Evolutionary conservation across 305 asterid genomes (phyloP).

Genomic region (Rubia peregrina): DNA sequence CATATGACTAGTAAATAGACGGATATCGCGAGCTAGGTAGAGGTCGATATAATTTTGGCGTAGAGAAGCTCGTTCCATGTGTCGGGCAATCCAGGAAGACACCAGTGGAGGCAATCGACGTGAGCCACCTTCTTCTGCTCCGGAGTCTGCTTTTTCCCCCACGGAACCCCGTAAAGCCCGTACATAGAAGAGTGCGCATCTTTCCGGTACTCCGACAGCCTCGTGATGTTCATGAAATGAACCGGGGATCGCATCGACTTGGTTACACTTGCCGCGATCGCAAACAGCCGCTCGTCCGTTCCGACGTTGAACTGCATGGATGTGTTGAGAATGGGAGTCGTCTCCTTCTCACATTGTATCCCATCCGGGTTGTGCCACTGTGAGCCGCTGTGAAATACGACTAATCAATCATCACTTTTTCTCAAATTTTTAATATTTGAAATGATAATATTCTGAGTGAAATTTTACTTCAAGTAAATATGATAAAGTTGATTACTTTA

Average conservation of each 20-base stretch:
- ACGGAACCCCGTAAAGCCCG: slow-evolving; percentile 34
- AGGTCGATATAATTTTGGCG: slow-evolving; percentile 45
- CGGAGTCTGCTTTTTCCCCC: slow-evolving; percentile 69
- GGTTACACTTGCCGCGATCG: slow-evolving; percentile 51
- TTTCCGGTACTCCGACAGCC: slow-evolving; percentile 75
- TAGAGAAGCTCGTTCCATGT: slow-evolving; percentile 89
- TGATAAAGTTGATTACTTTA: slow-evolving; percentile 39
- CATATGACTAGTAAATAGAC: too few relatives aligned
- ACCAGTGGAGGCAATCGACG: slow-evolving; percentile 96
- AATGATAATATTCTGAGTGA: too few relatives aligned
- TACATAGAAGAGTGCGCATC: slow-evolving; percentile 89
- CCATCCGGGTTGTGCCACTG: slow-evolving; percentile 93
- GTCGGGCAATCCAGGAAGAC: slow-evolving; percentile 94
- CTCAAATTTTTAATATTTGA: too few relatives aligned
- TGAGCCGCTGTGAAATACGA: slow-evolving; percentile 47
- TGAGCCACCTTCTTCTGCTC: slow-evolving; percentile 61
- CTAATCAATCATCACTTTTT: neutral
- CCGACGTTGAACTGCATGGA: slow-evolving; percentile 71
- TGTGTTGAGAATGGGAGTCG: slow-evolving; percentile 65
- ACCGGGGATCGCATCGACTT: slow-evolving; percentile 45
- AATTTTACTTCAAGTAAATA: too few relatives aligned
- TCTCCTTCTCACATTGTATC: slow-evolving; percentile 81
- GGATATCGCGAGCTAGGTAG: slow-evolving; percentile 19
- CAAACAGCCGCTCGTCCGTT: slow-evolving; percentile 54
- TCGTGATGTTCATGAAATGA: slow-evolving; percentile 70